A percentile compares a stretch with the other conserved stretches of the same genome.
Conservation (phyloP, 306 rosid species). For the Citrullus mucosospermus region DNA sequence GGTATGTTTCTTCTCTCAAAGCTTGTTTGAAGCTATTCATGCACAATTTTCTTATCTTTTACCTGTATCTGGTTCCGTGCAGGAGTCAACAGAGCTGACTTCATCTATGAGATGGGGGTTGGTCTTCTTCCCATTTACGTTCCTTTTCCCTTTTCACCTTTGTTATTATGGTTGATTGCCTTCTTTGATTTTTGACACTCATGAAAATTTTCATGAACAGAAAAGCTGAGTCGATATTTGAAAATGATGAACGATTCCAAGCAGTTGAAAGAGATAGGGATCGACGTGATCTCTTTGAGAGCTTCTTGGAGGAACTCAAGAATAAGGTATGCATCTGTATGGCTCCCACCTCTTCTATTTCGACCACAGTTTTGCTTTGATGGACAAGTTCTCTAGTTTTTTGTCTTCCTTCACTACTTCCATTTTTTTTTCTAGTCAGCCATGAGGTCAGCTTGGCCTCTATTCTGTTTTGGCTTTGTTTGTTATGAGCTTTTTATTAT, state of each 20-base stretch:
- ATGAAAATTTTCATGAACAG: conserved; percentile 27
- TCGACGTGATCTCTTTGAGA: conserved; percentile 70
- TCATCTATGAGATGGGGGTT: conserved; percentile 86
- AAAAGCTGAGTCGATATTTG: conserved; percentile 62
- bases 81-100: conserved; percentile 73
- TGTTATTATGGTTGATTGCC: neutral
- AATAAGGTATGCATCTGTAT: conserved; percentile 37
- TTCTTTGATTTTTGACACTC: neutral
- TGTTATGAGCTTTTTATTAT: neutral
- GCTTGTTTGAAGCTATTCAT: conserved; percentile 10
- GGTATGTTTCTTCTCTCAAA: conserved; percentile 34
- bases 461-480: neutral
- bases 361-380: neutral
- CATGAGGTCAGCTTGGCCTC: neutral
- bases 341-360: conserved; percentile 9
- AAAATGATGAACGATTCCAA: conserved; percentile 73
- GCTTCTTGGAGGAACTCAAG: conserved; percentile 53
- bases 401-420: neutral
- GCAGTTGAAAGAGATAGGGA: conserved; percentile 88
- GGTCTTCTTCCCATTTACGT: conserved; percentile 10
- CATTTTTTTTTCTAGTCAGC: neutral
- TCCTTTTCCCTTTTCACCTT: neutral
- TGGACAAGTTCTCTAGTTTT: neutral
- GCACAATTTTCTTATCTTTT: conserved; percentile 7
- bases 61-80: conserved; percentile 21